phyloP scores from a whole-genome alignment of 2,329 filamentous ascomycete species.

The Talaromyces sp. region DNA sequence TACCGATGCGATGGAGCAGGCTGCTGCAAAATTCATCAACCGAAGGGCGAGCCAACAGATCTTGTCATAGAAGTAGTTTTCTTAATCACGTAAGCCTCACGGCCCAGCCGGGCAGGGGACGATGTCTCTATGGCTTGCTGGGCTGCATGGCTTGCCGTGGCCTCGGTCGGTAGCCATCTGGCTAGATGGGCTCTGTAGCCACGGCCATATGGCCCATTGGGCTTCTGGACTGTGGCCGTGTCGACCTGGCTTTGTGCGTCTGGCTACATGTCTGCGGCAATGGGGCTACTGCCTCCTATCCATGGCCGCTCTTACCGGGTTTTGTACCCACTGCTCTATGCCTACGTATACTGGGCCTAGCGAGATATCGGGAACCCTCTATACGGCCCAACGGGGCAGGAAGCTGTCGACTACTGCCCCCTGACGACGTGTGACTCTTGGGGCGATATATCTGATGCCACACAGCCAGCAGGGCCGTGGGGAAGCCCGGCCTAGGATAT shows the following conservation, averaged over 20 bases:
- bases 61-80: neutral
- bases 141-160: neutral
- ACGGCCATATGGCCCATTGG: neutral
- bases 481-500: neutral
- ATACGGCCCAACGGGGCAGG: neutral
- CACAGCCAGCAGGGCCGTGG: neutral
- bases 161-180: neutral
- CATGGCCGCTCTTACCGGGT: neutral
- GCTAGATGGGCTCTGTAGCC: slow-evolving; percentile 3
- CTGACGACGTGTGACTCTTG: neutral
- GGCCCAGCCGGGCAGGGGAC: neutral
- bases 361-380: neutral
- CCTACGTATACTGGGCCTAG: neutral
- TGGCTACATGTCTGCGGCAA: neutral
- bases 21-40: neutral
- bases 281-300: neutral
- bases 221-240: neutral
- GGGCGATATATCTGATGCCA: neutral
- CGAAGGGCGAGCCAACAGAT: neutral
- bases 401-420: neutral
- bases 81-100: neutral
- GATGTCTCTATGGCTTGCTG: neutral
- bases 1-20: neutral
- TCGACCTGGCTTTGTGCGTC: neutral
- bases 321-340: neutral